phyloP scores from a whole-genome alignment of 2,329 filamentous ascomycete genomes.

The Chrysosporium keratinophilum region DNA sequence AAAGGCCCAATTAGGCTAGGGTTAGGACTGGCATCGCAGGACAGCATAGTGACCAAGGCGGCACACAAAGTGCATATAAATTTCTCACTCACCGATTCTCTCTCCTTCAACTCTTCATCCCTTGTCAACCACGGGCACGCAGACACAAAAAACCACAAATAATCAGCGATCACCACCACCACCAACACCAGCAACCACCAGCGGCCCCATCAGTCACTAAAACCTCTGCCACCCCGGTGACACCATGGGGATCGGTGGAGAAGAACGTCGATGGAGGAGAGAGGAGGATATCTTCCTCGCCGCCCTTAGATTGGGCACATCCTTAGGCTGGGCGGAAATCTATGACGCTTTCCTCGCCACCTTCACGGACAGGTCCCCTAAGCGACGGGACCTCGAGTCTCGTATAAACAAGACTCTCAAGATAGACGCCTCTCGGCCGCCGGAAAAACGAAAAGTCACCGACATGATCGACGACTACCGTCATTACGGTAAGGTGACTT shows the following conservation, averaged over 20 bases:
- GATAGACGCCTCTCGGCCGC: not conserved
- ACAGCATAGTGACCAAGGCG: conserved; percentile 11
- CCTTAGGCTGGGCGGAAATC: conserved; percentile 15
- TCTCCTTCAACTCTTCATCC: not conserved
- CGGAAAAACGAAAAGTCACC: conserved; percentile 2
- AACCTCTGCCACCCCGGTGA: not conserved
- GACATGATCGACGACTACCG: conserved; percentile 16
- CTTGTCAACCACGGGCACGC: not conserved
- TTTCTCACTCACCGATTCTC: conserved; percentile 1
- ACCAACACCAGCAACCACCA: not conserved
- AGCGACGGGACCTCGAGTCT: conserved; percentile 17
- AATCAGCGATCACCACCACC: not conserved
- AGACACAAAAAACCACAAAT: not conserved
- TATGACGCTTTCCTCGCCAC: conserved; percentile 8
- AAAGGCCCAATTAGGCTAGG: conserved; percentile 6
- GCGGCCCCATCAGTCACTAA: not conserved
- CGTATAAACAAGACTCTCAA: conserved; percentile 17
- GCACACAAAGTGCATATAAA: conserved; percentile 10
- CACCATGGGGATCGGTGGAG: not conserved
- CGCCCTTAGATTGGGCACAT: conserved; percentile 16
- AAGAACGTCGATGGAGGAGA: conserved; percentile 12
- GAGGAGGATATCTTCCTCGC: conserved; percentile 16
- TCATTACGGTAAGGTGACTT: conserved; percentile 7
- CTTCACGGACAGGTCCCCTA: conserved; percentile 9
- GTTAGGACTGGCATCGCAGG: not conserved